Evolutionary conservation across 306 rosid species (phyloP).

Genomic region (Vigna hirtella): DNA sequence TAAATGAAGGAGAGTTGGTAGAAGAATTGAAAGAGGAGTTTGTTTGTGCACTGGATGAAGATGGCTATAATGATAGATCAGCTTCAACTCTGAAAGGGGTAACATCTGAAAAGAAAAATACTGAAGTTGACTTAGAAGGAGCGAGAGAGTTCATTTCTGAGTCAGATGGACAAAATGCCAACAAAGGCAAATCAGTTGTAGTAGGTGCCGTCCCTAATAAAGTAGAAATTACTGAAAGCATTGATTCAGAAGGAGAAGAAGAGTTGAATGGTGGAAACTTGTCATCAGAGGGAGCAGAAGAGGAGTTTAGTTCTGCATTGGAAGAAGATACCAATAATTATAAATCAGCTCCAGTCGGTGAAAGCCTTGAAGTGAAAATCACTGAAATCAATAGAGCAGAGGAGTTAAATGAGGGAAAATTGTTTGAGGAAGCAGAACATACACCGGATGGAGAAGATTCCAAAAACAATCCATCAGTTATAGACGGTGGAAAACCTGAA

Average conservation of each 20-base stretch:
- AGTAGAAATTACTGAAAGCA: conserved; percentile 42
- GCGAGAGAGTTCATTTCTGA: conserved; percentile 24
- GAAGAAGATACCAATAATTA: conserved; percentile 20
- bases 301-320: conserved; percentile 20
- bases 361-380: conserved; percentile 17
- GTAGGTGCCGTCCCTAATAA: conserved; percentile 49
- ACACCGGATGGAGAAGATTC: conserved; percentile 33
- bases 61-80: conserved; percentile 44
- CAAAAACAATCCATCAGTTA: conserved; percentile 38
- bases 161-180: conserved; percentile 42
- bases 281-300: conserved; percentile 20
- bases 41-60: conserved; percentile 31
- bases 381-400: conserved; percentile 37
- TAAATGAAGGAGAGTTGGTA: conserved; percentile 36
- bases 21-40: conserved; percentile 41
- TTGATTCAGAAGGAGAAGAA: conserved; percentile 30
- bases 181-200: conserved; percentile 30
- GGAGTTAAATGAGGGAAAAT: conserved; percentile 36
- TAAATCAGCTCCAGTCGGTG: conserved; percentile 13
- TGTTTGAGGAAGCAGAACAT: conserved; percentile 27
- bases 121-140: conserved; percentile 38
- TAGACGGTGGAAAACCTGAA: conserved; percentile 47
- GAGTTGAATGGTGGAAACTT: conserved; percentile 18
- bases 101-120: conserved; percentile 43
- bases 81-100: conserved; percentile 37